Base-by-base conservation (phyloP, 2,329 filamentous ascomycete genomes). In the Herpotrichia juniperi region DNA sequence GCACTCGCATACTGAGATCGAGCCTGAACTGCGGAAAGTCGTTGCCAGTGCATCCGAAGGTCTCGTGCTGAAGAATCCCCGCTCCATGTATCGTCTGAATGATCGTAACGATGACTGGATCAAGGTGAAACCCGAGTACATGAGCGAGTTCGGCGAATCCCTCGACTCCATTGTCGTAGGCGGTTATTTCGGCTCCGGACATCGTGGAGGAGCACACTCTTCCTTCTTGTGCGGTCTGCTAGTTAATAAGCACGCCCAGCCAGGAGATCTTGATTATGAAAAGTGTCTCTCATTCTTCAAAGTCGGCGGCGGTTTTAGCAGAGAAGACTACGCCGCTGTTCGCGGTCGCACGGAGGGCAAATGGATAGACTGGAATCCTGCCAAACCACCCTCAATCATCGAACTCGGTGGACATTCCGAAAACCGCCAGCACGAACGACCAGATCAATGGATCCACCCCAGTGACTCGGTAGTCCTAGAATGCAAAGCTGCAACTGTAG, bases 91-190 rank as follows among this genome's bases (percentile, higher is more conserved):
- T 71, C 83, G 86, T 6, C 81, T 97, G 9, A 96, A 96, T 67
- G 90, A 91, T 61, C 88, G 94, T 42, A 94, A 96, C 64, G 90
- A 96, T 63, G 91, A 96, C 73, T 99, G 94, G 94, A 88, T 97
- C 76, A 99, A 99, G 71, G 93, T 99, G 8, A 99, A 99, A 67
- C 94, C 94, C 1, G 94, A 99, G 59, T 99, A 99, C 73, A 97
- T 97, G 93, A 87, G 87, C 2, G 93, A 96, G 57, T 96, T 94
- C 70, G 94, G 94, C 55, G 93, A 97, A 74, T 91, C 89, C 0
- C 84, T 99, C 3, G 94, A 99, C 69, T 91, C 92, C 59, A 78
- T 97, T 12, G 81, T 99, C 14, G 85, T 99, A 47, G 94, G 93
- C 48, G 94, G 91, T 8, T 97, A 96, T 75, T 99, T 90, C 69